Conservation (phyloP, 331 rosid species). For the Quercus lobata region DNA sequence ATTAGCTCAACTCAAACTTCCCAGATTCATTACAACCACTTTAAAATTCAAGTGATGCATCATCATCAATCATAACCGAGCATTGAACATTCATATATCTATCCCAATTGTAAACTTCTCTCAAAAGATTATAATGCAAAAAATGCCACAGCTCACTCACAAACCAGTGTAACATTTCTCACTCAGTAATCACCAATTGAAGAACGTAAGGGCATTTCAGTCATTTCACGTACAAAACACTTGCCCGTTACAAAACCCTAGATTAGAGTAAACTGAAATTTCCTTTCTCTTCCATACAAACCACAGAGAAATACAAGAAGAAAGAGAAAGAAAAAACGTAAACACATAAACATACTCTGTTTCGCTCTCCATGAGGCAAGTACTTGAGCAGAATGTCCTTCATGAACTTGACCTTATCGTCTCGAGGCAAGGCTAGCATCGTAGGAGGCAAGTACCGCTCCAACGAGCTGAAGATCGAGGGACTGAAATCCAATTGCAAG, state of each 20-base stretch:
- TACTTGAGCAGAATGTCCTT: constrained; percentile 42
- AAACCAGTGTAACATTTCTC: not conserved
- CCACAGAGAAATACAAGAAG: not conserved
- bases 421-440: constrained; percentile 37
- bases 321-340: not conserved
- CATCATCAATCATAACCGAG: no score
- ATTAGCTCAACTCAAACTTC: not conserved
- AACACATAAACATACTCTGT: constrained; percentile 28
- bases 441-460: constrained; percentile 45
- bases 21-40: not conserved
- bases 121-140: not conserved
- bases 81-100: not conserved
- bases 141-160: not conserved
- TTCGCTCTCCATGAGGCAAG: constrained; percentile 36
- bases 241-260: constrained; percentile 31
- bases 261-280: not conserved
- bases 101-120: not conserved
- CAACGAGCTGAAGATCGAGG: constrained; percentile 41
- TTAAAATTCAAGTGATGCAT: not conserved
- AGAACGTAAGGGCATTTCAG: constrained; percentile 1
- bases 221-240: constrained; percentile 1
- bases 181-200: not conserved
- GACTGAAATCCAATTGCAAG: constrained; percentile 37
- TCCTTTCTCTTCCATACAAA: not conserved
- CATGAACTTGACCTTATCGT: constrained; percentile 49